phyloP scores from a whole-genome alignment of 1,284 basidiomycete genomes.

The Irpex rosettiformis region DNA sequence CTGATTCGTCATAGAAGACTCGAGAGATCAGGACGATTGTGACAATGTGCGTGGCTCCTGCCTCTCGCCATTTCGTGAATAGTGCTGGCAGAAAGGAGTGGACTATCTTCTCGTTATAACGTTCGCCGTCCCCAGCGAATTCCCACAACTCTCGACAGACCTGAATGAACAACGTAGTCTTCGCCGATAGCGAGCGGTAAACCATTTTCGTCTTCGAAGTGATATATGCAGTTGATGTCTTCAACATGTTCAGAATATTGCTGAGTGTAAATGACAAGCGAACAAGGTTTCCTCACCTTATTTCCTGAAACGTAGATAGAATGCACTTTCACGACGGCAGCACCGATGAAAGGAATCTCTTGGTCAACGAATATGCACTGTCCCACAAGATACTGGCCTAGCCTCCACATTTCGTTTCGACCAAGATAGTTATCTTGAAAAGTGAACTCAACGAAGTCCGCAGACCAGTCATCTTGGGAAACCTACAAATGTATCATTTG shows the following conservation, averaged over 20 bases:
- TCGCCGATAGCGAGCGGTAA: constrained; percentile 89
- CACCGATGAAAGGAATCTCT: constrained; percentile 74
- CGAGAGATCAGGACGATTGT: constrained; percentile 95
- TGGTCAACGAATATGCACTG: constrained; percentile 71
- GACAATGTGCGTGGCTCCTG: constrained; percentile 88
- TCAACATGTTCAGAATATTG: background rate
- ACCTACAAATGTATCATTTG: constrained; percentile 44
- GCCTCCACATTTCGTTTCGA: constrained; percentile 90
- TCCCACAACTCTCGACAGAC: constrained; percentile 96
- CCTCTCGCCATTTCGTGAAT: constrained; percentile 79
- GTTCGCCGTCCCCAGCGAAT: constrained; percentile 94
- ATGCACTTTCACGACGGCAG: constrained; percentile 77
- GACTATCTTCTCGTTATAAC: constrained; percentile 95
- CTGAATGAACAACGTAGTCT: constrained; percentile 92
- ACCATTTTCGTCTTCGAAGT: constrained; percentile 85
- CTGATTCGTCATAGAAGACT: constrained; percentile 85
- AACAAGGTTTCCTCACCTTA: constrained; percentile 45
- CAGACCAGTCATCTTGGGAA: constrained; percentile 57
- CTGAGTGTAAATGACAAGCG: background rate
- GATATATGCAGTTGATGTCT: constrained; percentile 78
- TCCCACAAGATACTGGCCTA: constrained; percentile 75
- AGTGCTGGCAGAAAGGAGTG: constrained; percentile 88
- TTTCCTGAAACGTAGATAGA: constrained; percentile 67
- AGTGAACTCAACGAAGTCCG: constrained; percentile 83
- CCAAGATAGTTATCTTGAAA: constrained; percentile 93